A percentile compares a stretch with the other conserved stretches of the same genome.
phyloP scores from a whole-genome alignment of 2,329 filamentous ascomycete genomes.

The Paecilomyces fulvus region DNA sequence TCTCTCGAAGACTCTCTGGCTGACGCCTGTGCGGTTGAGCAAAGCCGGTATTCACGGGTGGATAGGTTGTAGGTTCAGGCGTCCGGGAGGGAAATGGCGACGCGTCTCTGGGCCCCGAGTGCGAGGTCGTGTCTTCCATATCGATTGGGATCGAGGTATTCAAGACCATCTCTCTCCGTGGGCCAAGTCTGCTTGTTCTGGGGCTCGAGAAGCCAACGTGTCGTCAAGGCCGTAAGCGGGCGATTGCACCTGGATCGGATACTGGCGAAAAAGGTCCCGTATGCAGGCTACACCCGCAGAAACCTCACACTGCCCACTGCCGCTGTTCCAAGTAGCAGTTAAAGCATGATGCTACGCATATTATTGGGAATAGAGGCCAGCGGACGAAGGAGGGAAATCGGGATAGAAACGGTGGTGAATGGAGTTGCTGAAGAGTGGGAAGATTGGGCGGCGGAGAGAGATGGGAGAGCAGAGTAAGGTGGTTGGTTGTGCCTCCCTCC shows the following conservation, averaged over 20 bases:
- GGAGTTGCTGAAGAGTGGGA: not conserved
- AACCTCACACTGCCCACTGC: not conserved
- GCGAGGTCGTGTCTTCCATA: constrained; percentile 6
- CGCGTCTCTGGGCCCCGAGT: constrained; percentile 8
- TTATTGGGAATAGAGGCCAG: not conserved
- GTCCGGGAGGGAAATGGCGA: constrained; percentile 4
- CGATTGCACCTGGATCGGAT: not conserved
- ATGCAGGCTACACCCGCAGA: not conserved
- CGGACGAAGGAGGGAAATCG: not conserved
- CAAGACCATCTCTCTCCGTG: not conserved
- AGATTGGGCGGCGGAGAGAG: not conserved
- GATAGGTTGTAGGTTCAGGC: constrained; percentile 1
- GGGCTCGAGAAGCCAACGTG: not conserved
- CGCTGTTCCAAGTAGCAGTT: not conserved
- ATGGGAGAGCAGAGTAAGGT: not conserved
- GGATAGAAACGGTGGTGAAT: not conserved
- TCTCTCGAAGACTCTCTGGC: constrained; percentile 20
- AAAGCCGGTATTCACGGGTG: constrained; percentile 2
- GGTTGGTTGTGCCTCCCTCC: not conserved
- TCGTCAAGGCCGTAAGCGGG: not conserved
- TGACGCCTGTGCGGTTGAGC: constrained; percentile 13
- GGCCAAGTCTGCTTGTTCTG: not conserved
- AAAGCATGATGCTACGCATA: not conserved
- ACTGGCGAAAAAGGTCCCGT: not conserved
- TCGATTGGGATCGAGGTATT: not conserved